Conservation (phyloP, 768 basidiomycete genomes). For the Suillus discolor region DNA sequence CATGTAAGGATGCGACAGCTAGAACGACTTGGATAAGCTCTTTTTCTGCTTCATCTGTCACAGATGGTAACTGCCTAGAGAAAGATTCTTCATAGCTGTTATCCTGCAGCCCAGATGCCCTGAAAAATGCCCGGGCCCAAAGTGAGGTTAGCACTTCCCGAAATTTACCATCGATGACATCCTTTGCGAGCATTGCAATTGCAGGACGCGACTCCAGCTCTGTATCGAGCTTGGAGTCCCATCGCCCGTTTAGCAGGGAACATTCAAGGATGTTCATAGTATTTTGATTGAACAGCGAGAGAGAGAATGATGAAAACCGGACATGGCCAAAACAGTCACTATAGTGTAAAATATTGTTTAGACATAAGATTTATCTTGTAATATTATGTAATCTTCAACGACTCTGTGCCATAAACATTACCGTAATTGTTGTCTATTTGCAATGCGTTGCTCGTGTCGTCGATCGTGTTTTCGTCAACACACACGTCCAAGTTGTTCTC, state of each 20-base stretch:
- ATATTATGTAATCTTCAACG: too few relatives aligned
- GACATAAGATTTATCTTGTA: too few relatives aligned
- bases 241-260: slow-evolving; percentile 55
- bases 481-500: too few relatives aligned
- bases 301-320: too few relatives aligned
- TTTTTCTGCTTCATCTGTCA: slow-evolving; percentile 39
- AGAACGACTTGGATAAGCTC: slow-evolving; percentile 64
- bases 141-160: slow-evolving; percentile 50
- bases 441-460: too few relatives aligned
- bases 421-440: too few relatives aligned
- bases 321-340: too few relatives aligned
- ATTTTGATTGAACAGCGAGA: not conserved
- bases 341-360: too few relatives aligned
- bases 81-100: slow-evolving; percentile 42
- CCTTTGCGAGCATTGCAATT: slow-evolving; percentile 46
- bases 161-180: slow-evolving; percentile 63
- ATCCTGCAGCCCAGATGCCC: slow-evolving; percentile 36
- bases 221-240: slow-evolving; percentile 33
- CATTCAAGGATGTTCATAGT: slow-evolving; percentile 47
- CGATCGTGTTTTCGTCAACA: too few relatives aligned
- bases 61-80: slow-evolving; percentile 30
- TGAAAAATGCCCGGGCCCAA: slow-evolving; percentile 44
- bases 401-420: too few relatives aligned
- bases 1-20: slow-evolving; percentile 81
- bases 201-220: slow-evolving; percentile 25